Evolutionary conservation across 768 basidiomycete genomes (phyloP), one percentile per base, ranked within the genome.

Genomic region (Pholiota molesta): DNA sequence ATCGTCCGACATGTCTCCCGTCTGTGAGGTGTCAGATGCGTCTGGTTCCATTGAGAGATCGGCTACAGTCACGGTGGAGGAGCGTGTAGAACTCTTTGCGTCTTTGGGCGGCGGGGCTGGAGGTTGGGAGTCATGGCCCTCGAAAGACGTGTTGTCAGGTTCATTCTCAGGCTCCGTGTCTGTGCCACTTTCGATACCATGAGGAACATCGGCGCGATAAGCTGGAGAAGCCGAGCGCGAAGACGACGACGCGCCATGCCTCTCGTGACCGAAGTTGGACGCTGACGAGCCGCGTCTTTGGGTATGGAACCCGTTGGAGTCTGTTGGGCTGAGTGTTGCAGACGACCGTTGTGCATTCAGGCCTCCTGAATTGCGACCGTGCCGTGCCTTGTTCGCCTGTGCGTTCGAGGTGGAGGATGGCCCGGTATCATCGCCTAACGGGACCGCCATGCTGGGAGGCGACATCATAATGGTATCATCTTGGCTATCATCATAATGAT

Each of bases 141-240:
- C 66, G 9, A 62, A 58, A 1, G 55, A 62, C 3, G 5, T 69
- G 39, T 66, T 73, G 56, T 70, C 71, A 31, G 71, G 77, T 19
- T 82, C 83, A 8, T 76, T 76, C 62, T 90, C 89, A 0, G 79
- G 78, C 49, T 91, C 90, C 0, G 86, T 88, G 63, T 92, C 90
- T 2, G 87, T 89, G 14, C 86, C 89, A 66, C 89, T 91, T 74
- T 91, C 91, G 17, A 92, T 79, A 13, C 85, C 79, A 54, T 83
- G 86, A 59, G 90, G 91, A 10, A 92, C 90, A 69, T 92, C 90
- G 0, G 83, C 85, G 37, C 75, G 80, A 68, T 87, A 85, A 2
- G 84, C 79, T 5, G 90, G 89, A 0, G 88, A 89, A 3, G 79
- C 76, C 14, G 88, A 85, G 58, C 78, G 79, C 23, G 81, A 79